Conservation (phyloP, 2,329 filamentous ascomycete species). For the Blumeria hordei region DNA sequence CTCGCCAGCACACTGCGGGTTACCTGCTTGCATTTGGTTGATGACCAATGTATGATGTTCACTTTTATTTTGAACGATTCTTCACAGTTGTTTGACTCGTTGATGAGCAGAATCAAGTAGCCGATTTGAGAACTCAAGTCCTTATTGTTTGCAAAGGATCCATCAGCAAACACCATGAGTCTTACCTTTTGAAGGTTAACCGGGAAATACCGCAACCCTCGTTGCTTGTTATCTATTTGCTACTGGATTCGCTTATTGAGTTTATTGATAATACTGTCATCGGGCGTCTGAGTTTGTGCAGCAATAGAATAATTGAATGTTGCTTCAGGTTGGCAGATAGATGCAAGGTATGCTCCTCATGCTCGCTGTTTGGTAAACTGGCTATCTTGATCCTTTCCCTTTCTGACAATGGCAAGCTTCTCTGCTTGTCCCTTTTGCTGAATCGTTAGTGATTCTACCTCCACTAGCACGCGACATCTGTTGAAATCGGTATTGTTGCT, state of each 20-base stretch:
- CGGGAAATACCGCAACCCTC: background rate
- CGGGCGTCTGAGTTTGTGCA: background rate
- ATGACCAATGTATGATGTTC: background rate
- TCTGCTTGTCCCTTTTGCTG: background rate
- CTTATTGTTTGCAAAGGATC: background rate
- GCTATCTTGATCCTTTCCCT: no score
- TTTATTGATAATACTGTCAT: background rate
- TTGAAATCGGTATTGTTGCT: background rate
- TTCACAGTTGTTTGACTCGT: background rate
- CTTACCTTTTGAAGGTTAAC: background rate
- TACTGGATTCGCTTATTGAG: background rate
- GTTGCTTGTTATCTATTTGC: background rate
- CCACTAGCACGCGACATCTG: background rate
- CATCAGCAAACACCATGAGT: background rate
- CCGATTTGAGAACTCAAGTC: background rate
- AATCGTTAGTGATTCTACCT: background rate
- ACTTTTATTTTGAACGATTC: background rate
- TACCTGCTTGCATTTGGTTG: conserved; percentile 3
- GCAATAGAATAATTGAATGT: background rate
- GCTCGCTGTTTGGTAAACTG: background rate
- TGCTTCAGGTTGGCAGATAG: background rate
- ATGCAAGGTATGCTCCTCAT: background rate
- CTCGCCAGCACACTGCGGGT: conserved; percentile 4
- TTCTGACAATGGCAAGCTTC: background rate
- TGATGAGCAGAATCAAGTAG: no score